Conservation (phyloP, 2,329 filamentous ascomycete species). For the Ophiocordyceps robertsii region DNA sequence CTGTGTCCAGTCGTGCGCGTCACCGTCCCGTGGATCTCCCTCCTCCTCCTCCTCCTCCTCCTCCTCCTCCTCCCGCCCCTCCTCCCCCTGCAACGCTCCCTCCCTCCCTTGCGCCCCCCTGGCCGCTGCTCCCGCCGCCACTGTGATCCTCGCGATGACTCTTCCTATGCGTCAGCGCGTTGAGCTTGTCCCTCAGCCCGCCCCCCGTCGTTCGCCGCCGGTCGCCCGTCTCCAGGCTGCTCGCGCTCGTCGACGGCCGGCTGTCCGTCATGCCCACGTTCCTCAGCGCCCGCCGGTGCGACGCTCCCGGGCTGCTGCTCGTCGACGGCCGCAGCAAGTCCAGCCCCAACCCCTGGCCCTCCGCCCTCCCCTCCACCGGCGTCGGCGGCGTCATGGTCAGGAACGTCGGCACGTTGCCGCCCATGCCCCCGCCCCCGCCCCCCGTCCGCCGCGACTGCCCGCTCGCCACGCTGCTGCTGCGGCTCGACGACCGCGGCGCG, state of each 20-base stretch:
- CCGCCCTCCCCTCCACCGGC: slow-evolving; percentile 15
- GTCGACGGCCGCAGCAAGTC: slow-evolving; percentile 19
- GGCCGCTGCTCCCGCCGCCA: slow-evolving; percentile 8
- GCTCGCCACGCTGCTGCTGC: slow-evolving; percentile 39
- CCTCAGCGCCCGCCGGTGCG: slow-evolving; percentile 6
- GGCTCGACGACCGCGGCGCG: slow-evolving; percentile 29
- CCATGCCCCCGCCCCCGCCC: slow-evolving; percentile 13
- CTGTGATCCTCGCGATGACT: slow-evolving; percentile 10
- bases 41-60: too few species aligned
- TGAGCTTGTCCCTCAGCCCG: slow-evolving; percentile 21
- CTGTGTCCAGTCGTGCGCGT: too few species aligned
- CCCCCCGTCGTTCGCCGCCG: slow-evolving; percentile 15
- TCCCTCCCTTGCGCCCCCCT: slow-evolving; percentile 5
- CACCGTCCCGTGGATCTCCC: too few species aligned
- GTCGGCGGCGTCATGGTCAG: slow-evolving; percentile 35
- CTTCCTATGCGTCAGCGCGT: slow-evolving; percentile 18
- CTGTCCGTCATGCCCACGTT: slow-evolving; percentile 7
- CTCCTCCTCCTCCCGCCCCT: too few species aligned
- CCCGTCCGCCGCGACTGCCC: slow-evolving; percentile 26
- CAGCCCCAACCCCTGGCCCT: slow-evolving; percentile 11
- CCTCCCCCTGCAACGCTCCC: too few species aligned
- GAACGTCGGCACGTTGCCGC: slow-evolving; percentile 17
- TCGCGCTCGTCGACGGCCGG: slow-evolving; percentile 19
- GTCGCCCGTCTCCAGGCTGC: slow-evolving; percentile 11
- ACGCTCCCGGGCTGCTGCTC: slow-evolving; percentile 14